Base-by-base conservation (phyloP, 2,329 filamentous ascomycete genomes). In the Leptographium lundbergii region DNA sequence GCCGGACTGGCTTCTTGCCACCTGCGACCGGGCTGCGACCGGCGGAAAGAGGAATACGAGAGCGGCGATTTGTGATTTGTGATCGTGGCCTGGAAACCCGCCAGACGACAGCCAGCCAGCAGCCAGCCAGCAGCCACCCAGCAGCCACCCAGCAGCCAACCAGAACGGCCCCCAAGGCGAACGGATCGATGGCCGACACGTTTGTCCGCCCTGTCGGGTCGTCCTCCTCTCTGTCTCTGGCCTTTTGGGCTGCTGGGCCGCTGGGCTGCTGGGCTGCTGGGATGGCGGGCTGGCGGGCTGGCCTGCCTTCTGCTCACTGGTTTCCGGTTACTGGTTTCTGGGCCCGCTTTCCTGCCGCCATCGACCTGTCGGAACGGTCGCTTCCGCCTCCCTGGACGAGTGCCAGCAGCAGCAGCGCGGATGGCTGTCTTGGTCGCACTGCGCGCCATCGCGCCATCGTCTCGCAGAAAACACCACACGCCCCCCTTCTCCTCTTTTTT, bases 121-220 rank as follows among this genome's bases (percentile, higher is more conserved):
- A n/a, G 32, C 32, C 32, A 45, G 4, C 10, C 45, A 29, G 2
- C 47, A 9, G 47, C 22, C 36, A 13, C 4, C 11, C 14, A 42
- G 13, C 47, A 9, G 47, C 22, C 36, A 13, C 4, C 11, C 14
- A 42, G 13, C 36, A 13, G 36, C 11, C 14, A 42, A 4, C 14
- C 14, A 19, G 25, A 51, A 51, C 22, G 11, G 48, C 48, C 48
- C 22, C 24, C 24, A 27, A 50, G 13, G 10, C 48, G 10, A 27
- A 24, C 4, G 19, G 19, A 42, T 22, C 3, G 42, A 6, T 34
- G 32, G 32, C 9, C 32, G 32, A 19, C 22, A 22, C 11, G 22
- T 51, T 42, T 27, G 53, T 48, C 54, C 54, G 19, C 39, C 6
- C 54, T 56, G 54, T 56, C 54, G 54, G 54, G 54, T 56, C 55